These are phyloP conservation scores for Phytopythium helicoides DNA, from an alignment of 352 stramenopile genomes.

Conservation along the genomic window DNA sequence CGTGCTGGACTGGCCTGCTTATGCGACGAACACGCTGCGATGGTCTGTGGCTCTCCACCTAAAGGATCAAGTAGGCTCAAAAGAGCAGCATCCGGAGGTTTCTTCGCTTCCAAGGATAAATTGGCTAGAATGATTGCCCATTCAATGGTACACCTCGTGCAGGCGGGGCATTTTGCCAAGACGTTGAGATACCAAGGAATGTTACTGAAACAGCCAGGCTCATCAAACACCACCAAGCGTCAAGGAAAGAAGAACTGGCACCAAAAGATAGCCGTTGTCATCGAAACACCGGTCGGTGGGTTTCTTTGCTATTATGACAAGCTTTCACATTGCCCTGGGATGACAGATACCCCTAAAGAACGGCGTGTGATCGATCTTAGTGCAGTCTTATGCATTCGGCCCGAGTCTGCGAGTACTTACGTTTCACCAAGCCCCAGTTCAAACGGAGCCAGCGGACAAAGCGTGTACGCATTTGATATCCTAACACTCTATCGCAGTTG, in stretches of 20 bases:
- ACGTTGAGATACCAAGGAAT: conserved; percentile 60
- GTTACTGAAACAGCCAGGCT: conserved; percentile 40
- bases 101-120: conserved; percentile 6
- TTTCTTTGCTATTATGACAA: conserved; percentile 81
- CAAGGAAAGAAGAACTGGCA: conserved; percentile 60
- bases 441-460: conserved; percentile 8
- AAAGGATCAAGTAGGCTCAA: conserved; percentile 12
- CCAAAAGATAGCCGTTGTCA: conserved; percentile 45
- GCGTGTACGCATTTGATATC: conserved; percentile 56
- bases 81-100: background rate
- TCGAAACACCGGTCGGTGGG: conserved; percentile 59
- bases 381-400: conserved; percentile 59
- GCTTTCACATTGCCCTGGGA: conserved; percentile 53
- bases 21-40: conserved; percentile 31
- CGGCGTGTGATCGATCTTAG: conserved; percentile 66
- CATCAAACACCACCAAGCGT: conserved; percentile 39
- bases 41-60: conserved; percentile 25
- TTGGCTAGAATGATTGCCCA: conserved; percentile 8
- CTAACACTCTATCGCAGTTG: conserved; percentile 74
- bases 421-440: background rate
- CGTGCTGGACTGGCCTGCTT: conserved; percentile 11
- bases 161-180: conserved; percentile 43
- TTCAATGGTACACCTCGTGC: conserved; percentile 22
- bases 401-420: conserved; percentile 28
- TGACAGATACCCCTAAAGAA: conserved; percentile 47